Base-by-base conservation (phyloP, 495 filamentous ascomycete species). In the Aspergillus coremiiformis region DNA sequence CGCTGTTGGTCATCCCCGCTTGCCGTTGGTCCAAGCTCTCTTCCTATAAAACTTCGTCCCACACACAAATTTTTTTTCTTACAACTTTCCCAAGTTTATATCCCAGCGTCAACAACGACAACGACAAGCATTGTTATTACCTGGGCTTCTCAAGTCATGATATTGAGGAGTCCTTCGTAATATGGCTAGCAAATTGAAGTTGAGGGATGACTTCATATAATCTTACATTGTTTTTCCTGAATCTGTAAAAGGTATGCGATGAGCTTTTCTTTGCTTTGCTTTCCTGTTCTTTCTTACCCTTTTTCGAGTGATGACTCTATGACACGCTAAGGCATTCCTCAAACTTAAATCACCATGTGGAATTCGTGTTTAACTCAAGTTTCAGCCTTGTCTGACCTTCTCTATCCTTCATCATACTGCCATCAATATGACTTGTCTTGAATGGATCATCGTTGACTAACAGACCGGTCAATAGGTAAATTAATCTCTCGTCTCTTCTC, bases 331-430 rank as follows among this genome's bases (percentile, higher is more conserved):
- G 87, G 90, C 88, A 95, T 95, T 95, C 90, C 90, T 96, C 90
- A 84, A 86, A 78, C 90, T 79, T 84, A 95, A 94, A 74, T 81
- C 69, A 83, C 66, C 63, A 84, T 94, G 89, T 92, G 77, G 90
- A 94, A 78, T 78, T 78, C 81, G 83, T 88, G 82, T 73, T 67
- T 32, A 22, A 68, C 61, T 66, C 65, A 84, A 86, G 89, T 95
- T 94, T 96, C 90, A 95, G 90, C 90, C 90, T 95, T 95, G 90
- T 95, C 90, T 96, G 90, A 95, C 76, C 57, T 56, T 55, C 44
- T 48, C 52, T 41, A 52, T 35, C 43, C 50, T 49, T 43, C 48
- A 60, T 53, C 56, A 60, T 63, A 37, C 55, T 59, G 47, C 27
- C 51, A 55, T 67, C 62, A 56, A 55, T 41, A 56, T 33, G 37